Evolutionary conservation across 75 land plant species (phyloP), one percentile per base, ranked within the genome.

Genomic region (Selaginella tamariscina): DNA sequence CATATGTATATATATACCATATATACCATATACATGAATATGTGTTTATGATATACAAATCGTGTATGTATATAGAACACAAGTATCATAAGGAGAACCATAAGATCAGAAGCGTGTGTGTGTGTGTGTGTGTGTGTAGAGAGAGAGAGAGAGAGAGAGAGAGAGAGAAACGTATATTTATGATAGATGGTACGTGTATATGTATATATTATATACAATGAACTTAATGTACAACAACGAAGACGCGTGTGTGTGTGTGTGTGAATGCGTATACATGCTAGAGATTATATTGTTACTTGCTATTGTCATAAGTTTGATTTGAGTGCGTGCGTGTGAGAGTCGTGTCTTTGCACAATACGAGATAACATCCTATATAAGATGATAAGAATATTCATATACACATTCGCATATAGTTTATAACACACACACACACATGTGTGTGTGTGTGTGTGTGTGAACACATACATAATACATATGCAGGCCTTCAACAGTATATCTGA

Each of bases 1-100:
- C 27, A 56, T 56, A 56, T 56, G 27, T 56, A 56, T 56, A 56
- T 56, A 56, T 56, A 56, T 56, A 56, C 27, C 23, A 24, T 24
- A 24, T 24, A 24, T 24, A 24, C 23, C 27, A 56, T 56, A 56
- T 56, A 56, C 27, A 56, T 56, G 27, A 24, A 56, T 56, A 56
- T 56, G 27, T 56, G 27, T 56, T 24, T 9, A 56, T 56, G 27
- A 24, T 1, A 24, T 24, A 24, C 23, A 24, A 56, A 24, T 24
- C 27, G 27, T 56, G 9, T 56, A 56, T 56, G 9, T 56, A 56
- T 56, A 56, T 56, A 56, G 23, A 56, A 24, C 23, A 2, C 23
- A 24, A 56, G 23, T 2, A 24, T 24, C 27, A 11, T 56, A 56
- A 24, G 1, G 23, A 56, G 23, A 56, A 24, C 23, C 9, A 56